These are phyloP conservation scores for Plasmodiophora brassicae DNA, from an alignment of 208 protist genomes.

Conservation along the genomic window DNA sequence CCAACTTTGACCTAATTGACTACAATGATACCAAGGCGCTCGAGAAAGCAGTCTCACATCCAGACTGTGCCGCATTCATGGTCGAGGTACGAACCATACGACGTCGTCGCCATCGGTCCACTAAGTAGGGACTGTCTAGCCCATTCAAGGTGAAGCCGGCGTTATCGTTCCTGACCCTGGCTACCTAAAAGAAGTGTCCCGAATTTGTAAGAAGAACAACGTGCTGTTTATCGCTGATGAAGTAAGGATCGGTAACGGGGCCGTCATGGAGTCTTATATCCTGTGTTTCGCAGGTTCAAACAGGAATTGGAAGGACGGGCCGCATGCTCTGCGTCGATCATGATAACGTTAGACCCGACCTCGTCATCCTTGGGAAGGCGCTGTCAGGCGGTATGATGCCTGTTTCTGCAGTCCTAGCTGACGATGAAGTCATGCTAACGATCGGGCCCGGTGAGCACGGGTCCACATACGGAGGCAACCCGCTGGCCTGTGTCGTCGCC, in stretches of 20 bases:
- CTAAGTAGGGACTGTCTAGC: neutral
- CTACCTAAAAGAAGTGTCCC: conserved; percentile 61
- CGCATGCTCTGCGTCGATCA: conserved; percentile 52
- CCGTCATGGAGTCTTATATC: conserved; percentile 12
- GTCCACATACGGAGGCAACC: conserved; percentile 79
- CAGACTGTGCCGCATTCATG: conserved; percentile 67
- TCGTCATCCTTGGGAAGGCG: conserved; percentile 79
- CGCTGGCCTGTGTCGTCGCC: conserved; percentile 63
- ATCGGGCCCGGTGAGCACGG: conserved; percentile 74
- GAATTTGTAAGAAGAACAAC: conserved; percentile 54
- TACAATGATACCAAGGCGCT: conserved; percentile 72
- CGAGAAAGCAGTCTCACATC: conserved; percentile 49
- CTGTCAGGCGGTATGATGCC: conserved; percentile 79
- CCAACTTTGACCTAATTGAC: conserved; percentile 65
- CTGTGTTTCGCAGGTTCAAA: conserved; percentile 51
- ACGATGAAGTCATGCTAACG: conserved; percentile 72
- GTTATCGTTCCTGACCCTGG: conserved; percentile 69
- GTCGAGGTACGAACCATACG: too few species aligned
- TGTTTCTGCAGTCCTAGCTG: conserved; percentile 69
- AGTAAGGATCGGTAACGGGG: conserved; percentile 34
- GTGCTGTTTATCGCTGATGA: conserved; percentile 56
- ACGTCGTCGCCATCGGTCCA: conserved; percentile 36
- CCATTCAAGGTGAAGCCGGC: conserved; percentile 73
- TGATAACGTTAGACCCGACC: conserved; percentile 67
- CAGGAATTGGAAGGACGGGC: conserved; percentile 62